Base-by-base conservation (phyloP, 306 rosid species). In the Citrullus mucosospermus region DNA sequence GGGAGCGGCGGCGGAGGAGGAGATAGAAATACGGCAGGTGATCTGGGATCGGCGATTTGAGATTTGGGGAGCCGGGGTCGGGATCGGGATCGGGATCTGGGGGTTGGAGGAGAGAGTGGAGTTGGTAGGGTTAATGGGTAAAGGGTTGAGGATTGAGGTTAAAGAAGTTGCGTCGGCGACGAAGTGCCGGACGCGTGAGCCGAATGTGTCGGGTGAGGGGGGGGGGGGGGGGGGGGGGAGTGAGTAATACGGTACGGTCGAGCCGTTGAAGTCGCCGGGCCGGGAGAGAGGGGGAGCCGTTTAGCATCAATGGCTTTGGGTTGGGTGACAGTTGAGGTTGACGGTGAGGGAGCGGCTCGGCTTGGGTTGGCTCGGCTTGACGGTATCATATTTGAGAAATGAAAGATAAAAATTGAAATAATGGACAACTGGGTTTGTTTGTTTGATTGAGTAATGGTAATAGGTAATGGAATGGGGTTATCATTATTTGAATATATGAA, bases 111-210 rank as follows among this genome's bases (percentile, higher is more conserved):
- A 8, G 58, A 22, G 55, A 25, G 17, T 38, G 34, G 9, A 68
- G 22, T 67, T 68, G 59, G 54, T 41, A 68, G 15, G 70, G 48
- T 67, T 66, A 43, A 18, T 32, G 34, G 22, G 67, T 11, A 17
- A 15, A 63, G 71, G 71, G 71, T 34, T 65, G 16, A 63, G 67
- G 56, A 28, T 70, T 46, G 41, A 48, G 78, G 76, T 13, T 54
- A 25, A 56, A 73, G 55, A 58, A 60, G 36, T 62, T 32, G 54
- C 54, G 74, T 75, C 82, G 78, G 83, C 83, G 83, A 81, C 66
- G 67, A 81, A 65, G 67, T 63, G 80, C 76, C 79, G 83, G 80
- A 77, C 76, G 80, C 80, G 71, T 81, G 80, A 81, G 67, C 76
- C 80, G 83, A 28, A 76, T 73, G 83, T 61, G 83, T 73, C 63